A percentile compares a stretch with the other conserved stretches of the same genome.
These are phyloP conservation scores for Pyrenochaeta sp. DNA, from an alignment of 2,329 filamentous ascomycete genomes.

Conservation along the genomic window DNA sequence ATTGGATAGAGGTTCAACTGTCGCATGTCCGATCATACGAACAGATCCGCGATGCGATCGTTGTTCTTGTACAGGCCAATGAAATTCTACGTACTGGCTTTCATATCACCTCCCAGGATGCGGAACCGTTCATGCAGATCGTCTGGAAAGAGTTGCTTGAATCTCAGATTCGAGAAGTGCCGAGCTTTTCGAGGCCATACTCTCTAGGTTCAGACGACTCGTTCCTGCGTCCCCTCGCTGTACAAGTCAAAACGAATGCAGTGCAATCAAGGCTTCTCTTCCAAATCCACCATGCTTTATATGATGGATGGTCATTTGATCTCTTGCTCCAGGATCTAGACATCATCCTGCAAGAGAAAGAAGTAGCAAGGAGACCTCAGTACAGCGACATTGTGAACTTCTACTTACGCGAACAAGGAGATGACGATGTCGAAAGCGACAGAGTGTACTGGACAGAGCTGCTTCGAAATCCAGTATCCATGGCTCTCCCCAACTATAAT, in stretches of 20 bases:
- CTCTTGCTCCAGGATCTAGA: constrained; percentile 73
- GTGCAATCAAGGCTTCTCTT: constrained; percentile 46
- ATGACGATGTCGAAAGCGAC: neutral
- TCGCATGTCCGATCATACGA: constrained; percentile 37
- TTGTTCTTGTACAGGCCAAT: constrained; percentile 54
- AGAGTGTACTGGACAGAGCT: constrained; percentile 73
- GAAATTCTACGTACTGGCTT: constrained; percentile 80
- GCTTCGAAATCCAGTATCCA: constrained; percentile 64
- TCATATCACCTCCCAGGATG: constrained; percentile 49
- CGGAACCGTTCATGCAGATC: constrained; percentile 66
- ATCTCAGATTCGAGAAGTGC: constrained; percentile 54
- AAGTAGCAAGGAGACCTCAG: constrained; percentile 56
- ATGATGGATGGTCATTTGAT: constrained; percentile 94
- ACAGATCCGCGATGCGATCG: constrained; percentile 50
- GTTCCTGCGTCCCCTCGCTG: constrained; percentile 65
- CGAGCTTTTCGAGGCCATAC: constrained; percentile 52
- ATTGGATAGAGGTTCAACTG: constrained; percentile 74
- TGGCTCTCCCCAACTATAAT: constrained; percentile 66
- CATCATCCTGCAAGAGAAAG: constrained; percentile 52
- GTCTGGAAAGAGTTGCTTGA: constrained; percentile 64
- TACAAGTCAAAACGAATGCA: constrained; percentile 60
- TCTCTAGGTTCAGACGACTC: constrained; percentile 45
- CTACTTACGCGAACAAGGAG: constrained; percentile 43
- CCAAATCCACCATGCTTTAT: constrained; percentile 81
- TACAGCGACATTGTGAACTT: constrained; percentile 68